phyloP scores from a whole-genome alignment of 495 filamentous ascomycete species.

The Cenococcum geophilum region DNA sequence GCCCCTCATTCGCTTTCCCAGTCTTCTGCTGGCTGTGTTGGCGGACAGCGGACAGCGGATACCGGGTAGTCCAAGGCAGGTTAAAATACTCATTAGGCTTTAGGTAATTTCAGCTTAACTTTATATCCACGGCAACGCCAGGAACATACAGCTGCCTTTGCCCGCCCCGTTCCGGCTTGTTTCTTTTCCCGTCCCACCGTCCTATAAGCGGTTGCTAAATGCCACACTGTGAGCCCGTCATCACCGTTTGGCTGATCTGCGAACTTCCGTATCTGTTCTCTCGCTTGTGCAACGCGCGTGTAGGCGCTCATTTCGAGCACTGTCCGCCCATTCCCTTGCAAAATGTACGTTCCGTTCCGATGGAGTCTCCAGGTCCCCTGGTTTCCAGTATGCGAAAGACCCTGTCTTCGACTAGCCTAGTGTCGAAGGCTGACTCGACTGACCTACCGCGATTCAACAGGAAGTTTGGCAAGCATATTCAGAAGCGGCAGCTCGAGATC shows the following conservation, averaged over 20 bases:
- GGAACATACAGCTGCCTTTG: neutral
- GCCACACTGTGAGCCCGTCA: constrained; percentile 8
- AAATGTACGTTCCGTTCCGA: constrained; percentile 28
- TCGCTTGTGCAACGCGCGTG: constrained; percentile 18
- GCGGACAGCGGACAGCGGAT: too few species aligned
- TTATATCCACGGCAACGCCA: constrained; percentile 7
- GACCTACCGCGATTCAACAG: constrained; percentile 44
- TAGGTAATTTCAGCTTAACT: constrained; percentile 20
- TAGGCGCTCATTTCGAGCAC: constrained; percentile 14
- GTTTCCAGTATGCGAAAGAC: constrained; percentile 17
- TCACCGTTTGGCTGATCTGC: constrained; percentile 24
- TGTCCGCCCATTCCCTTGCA: constrained; percentile 16
- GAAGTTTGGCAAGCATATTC: constrained; percentile 99
- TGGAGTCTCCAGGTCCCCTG: constrained; percentile 17
- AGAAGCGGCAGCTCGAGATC: constrained; percentile 96
- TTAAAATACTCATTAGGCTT: neutral
- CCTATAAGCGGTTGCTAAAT: constrained; percentile 24
- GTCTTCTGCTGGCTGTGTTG: too few species aligned
- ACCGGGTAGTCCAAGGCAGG: too few species aligned
- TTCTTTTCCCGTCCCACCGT: constrained; percentile 14
- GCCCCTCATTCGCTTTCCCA: neutral
- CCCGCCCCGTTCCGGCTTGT: constrained; percentile 7
- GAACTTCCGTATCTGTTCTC: neutral
- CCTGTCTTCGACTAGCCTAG: constrained; percentile 24
- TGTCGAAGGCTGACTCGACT: constrained; percentile 28